Conservation (phyloP, 2,329 filamentous ascomycete genomes). For the Akanthomyces dipterigenus region DNA sequence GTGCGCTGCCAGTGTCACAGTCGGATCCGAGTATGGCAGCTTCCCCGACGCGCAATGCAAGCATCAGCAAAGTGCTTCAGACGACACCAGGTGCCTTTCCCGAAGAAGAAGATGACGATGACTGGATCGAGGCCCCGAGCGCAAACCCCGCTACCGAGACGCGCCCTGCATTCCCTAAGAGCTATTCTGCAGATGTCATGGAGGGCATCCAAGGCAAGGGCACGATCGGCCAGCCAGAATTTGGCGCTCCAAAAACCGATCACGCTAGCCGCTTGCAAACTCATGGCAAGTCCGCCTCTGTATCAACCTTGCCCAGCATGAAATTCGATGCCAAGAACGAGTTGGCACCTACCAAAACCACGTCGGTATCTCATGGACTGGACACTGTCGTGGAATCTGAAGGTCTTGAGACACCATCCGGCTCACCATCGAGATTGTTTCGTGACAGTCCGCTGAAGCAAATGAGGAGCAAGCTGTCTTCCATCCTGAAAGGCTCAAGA, state of each 20-base stretch:
- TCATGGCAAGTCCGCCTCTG: constrained; percentile 57
- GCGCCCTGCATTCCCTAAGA: constrained; percentile 52
- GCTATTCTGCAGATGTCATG: constrained; percentile 55
- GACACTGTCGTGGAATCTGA: constrained; percentile 40
- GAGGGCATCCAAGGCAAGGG: constrained; percentile 46
- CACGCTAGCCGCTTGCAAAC: constrained; percentile 9
- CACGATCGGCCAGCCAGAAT: constrained; percentile 39
- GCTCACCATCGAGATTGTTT: constrained; percentile 49
- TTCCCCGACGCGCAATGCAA: constrained; percentile 22
- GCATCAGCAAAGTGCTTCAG: constrained; percentile 20
- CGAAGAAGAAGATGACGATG: constrained; percentile 49
- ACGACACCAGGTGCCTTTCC: constrained; percentile 56
- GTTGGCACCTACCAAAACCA: constrained; percentile 47
- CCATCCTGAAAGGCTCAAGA: constrained; percentile 81
- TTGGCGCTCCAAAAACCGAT: constrained; percentile 3
- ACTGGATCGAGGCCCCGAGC: constrained; percentile 54
- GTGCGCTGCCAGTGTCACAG: constrained; percentile 21
- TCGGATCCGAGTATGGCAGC: constrained; percentile 22
- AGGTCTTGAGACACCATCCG: constrained; percentile 41
- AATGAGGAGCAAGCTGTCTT: constrained; percentile 87
- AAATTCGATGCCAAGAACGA: constrained; percentile 16
- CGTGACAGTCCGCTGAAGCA: constrained; percentile 80
- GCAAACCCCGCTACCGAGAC: constrained; percentile 24
- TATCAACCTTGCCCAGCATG: constrained; percentile 42
- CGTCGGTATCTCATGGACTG: constrained; percentile 47